These are phyloP conservation scores for Apiotrichum gracile DNA, from an alignment of 1,284 basidiomycete genomes.

Conservation along the genomic window DNA sequence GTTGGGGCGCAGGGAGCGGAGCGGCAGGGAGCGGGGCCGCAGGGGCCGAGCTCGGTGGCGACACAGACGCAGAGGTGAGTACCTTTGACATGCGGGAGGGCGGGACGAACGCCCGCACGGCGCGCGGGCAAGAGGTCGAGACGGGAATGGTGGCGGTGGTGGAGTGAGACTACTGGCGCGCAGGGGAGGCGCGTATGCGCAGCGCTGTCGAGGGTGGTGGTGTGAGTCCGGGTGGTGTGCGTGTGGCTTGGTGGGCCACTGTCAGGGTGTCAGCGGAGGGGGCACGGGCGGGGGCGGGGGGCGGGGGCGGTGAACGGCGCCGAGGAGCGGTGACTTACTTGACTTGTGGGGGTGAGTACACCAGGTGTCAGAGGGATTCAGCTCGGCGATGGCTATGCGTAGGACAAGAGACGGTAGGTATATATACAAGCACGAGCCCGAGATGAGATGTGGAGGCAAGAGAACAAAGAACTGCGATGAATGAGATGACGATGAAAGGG, in stretches of 20 bases:
- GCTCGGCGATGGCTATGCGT: no score
- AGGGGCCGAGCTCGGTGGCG: neutral
- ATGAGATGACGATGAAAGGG: no score
- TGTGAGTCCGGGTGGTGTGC: neutral
- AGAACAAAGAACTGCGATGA: no score
- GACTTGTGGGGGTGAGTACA: neutral
- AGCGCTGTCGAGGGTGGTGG: neutral
- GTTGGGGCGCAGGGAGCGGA: neutral
- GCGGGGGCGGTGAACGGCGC: neutral
- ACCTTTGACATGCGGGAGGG: neutral
- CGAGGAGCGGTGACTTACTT: neutral
- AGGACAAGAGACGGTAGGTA: no score
- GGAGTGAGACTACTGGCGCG: neutral
- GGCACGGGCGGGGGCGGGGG: neutral
- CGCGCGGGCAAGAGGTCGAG: neutral
- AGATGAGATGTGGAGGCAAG: no score
- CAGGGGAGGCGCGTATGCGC: neutral
- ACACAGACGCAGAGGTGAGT: neutral
- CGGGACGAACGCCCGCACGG: neutral
- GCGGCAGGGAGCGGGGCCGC: neutral
- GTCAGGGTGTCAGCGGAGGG: neutral
- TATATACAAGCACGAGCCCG: no score
- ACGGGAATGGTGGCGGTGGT: neutral
- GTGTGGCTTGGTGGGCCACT: neutral
- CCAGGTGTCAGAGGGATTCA: neutral